Evolutionary conservation across 352 stramenopile genomes (phyloP).

Genomic region (Globisporangium irregulare): DNA sequence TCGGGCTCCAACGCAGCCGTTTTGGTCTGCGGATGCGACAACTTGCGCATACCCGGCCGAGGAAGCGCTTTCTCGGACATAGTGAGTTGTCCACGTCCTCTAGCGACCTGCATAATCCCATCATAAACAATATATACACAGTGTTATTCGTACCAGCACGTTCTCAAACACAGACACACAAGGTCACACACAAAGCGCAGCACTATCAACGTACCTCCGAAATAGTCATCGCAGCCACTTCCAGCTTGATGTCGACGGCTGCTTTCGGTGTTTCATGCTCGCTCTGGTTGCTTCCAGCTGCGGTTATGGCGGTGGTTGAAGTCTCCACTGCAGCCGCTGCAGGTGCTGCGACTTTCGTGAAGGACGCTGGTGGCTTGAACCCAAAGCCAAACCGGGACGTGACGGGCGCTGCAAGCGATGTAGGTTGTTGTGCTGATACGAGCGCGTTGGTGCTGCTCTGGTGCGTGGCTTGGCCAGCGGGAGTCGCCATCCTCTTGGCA

Average conservation of each 20-base stretch:
- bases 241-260: conserved; percentile 3
- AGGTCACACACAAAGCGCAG: not conserved
- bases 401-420: not conserved
- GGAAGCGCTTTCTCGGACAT: conserved; percentile 17
- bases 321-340: not conserved
- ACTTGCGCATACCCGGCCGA: conserved; percentile 21
- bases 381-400: conserved; percentile 32
- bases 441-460: conserved; percentile 11
- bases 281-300: conserved; percentile 22
- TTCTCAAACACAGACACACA: not conserved
- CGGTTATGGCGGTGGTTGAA: not conserved
- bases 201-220: not conserved
- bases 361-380: conserved; percentile 20
- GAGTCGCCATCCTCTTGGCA: conserved; percentile 14
- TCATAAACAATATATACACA: not conserved
- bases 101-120: not conserved
- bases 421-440: not conserved
- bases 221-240: not conserved
- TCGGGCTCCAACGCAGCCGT: not conserved
- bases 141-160: not conserved
- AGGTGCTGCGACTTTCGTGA: conserved; percentile 13
- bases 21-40: conserved; percentile 10
- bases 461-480: conserved; percentile 6
- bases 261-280: conserved; percentile 14
- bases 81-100: conserved; percentile 19